Base-by-base conservation (phyloP, 805 yeast genomes). In the Saccharomycopsis javanensis region DNA sequence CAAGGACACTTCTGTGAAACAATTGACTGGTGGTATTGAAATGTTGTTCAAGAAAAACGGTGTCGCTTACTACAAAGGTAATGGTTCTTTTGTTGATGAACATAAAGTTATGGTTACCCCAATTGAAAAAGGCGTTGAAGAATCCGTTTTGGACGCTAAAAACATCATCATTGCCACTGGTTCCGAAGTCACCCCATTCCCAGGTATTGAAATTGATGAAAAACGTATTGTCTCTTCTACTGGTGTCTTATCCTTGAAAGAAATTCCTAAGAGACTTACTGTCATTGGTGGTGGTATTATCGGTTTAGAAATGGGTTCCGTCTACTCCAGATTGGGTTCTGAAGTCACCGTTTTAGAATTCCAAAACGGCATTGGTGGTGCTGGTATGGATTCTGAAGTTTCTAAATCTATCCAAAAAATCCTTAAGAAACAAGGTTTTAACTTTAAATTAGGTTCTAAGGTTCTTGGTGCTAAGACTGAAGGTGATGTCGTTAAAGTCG, bases 241-340 rank as follows among this genome's bases (percentile, higher is more conserved):
- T 51, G 99, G 99, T 67, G 87, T 88, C 59, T 75, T 94, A 58
- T 72, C 86, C 25, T 79, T 94, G 66, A 80, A 81, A 71, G 96
- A 91, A 77, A 79, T 94, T 59, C 99, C 99, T 69, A 90, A 94
- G 79, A 83, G 79, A 71, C 68, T 94, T 69, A 86, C 92, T 64
- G 83, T 94, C 74, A 92, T 94, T 67, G 99, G 99, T 71, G 99
- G 97, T 75, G 99, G 99, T 79, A 92, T 94, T 76, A 94, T 94
- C 71, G 99, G 99, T 69, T 82, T 94, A 65, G 99, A 94, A 78
- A 94, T 94, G 97, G 99, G 96, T 62, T 91, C 98, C 27, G 99
- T 94, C 52, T 94, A 95, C 85, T 76, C 91, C 59, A 83, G 99
- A 75, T 77, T 94, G 67, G 99, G 99, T 50, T 77, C 96, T 48